Conservation (phyloP, 1,284 basidiomycete species). For the Wolfiporia cocos region DNA sequence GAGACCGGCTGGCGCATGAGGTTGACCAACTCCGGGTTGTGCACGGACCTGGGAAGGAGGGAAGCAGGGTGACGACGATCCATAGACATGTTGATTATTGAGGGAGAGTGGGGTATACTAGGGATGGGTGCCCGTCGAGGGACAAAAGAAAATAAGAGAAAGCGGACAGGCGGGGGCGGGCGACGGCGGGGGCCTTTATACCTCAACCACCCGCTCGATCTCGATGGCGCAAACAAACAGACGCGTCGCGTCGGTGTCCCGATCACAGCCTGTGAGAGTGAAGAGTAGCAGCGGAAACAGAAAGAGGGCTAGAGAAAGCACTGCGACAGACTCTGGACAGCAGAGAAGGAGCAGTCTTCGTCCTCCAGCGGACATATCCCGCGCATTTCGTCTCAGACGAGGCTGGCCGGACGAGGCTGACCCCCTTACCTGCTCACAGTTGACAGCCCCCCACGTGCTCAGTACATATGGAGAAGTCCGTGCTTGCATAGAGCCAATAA, state of each 20-base stretch:
- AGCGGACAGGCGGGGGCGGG: conserved; percentile 11
- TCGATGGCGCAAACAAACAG: conserved; percentile 20
- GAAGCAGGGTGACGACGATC: conserved; percentile 22
- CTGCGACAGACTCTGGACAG: not conserved
- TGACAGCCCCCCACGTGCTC: conserved; percentile 2
- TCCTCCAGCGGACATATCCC: not conserved
- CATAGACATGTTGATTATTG: conserved; percentile 14
- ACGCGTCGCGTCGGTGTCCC: conserved; percentile 11
- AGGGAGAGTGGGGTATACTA: conserved; percentile 21
- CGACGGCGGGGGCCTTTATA: conserved; percentile 12
- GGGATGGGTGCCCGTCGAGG: conserved; percentile 22
- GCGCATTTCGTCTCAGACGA: not conserved
- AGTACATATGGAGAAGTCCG: not conserved
- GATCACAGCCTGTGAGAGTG: conserved; percentile 8
- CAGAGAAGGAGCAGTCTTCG: not conserved
- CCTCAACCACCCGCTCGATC: conserved; percentile 6
- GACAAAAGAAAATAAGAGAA: conserved; percentile 17
- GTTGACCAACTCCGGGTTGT: conserved; percentile 50
- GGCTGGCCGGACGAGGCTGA: not conserved
- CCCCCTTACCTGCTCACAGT: not conserved
- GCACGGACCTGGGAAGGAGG: conserved; percentile 28
- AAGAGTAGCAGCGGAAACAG: conserved; percentile 1
- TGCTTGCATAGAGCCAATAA: not conserved
- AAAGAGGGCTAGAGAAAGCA: conserved; percentile 3
- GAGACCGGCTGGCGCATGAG: conserved; percentile 77